Percentiles rank a stretch among this genome's conserved stretches.
Conservation (phyloP, 1,139 yeast species). For the Diutina mesorugosa region DNA sequence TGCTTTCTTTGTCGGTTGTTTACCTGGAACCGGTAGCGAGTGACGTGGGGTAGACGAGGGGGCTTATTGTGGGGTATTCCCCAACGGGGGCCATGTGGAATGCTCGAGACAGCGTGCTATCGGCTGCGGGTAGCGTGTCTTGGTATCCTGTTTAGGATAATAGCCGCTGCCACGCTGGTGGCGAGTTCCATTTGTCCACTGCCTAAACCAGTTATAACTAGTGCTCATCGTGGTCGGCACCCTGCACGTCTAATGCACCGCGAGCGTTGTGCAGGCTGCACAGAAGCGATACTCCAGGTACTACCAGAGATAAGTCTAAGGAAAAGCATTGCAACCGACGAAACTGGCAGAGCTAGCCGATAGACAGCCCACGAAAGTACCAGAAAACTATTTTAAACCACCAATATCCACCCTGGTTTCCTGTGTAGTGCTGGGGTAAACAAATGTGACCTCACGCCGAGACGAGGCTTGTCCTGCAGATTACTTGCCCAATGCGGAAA, state of each 20-base stretch:
- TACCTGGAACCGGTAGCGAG: not conserved
- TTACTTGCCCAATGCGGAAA: not conserved
- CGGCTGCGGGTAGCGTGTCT: not conserved
- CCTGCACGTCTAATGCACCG: too few relatives aligned
- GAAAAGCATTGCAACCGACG: too few relatives aligned
- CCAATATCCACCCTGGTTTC: not conserved
- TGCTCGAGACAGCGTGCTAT: not conserved
- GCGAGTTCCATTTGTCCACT: not conserved
- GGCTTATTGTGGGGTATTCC: not conserved
- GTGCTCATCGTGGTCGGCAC: not conserved
- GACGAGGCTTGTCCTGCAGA: not conserved
- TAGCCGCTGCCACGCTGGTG: not conserved
- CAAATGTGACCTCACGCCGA: not conserved
- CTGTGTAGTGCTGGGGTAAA: not conserved
- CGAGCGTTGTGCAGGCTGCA: too few relatives aligned
- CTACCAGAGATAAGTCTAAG: too few relatives aligned
- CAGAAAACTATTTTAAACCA: too few relatives aligned
- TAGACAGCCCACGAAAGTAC: too few relatives aligned
- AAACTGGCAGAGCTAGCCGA: too few relatives aligned
- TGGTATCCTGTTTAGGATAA: not conserved
- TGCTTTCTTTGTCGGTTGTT: not conserved
- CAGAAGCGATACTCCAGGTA: too few relatives aligned
- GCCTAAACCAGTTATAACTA: not conserved
- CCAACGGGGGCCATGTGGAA: not conserved
- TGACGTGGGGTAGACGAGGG: not conserved